These are phyloP conservation scores for Vigna trinervia DNA, from an alignment of 306 rosid genomes.

Conservation along the genomic window DNA sequence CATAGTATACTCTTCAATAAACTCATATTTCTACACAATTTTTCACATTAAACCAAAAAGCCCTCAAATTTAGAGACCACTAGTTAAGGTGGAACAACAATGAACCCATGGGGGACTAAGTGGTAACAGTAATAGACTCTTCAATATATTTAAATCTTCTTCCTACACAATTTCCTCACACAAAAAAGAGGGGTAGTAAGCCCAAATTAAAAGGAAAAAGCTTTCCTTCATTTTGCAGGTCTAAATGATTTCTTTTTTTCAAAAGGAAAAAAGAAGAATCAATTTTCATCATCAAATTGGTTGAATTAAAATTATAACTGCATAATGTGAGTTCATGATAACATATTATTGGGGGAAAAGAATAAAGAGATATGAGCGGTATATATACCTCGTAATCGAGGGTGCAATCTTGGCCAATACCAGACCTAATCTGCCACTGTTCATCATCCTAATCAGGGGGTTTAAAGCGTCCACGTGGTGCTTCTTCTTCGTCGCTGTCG, in stretches of 20 bases:
- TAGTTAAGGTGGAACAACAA: too few species aligned
- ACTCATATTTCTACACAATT: not conserved
- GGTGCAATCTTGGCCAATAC: constrained; percentile 84
- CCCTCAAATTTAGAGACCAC: too few species aligned
- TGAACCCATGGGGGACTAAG: too few species aligned
- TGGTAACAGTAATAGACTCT: too few species aligned
- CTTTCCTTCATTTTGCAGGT: not conserved
- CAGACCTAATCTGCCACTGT: constrained; percentile 78
- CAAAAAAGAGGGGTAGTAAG: not conserved
- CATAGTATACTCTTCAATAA: not conserved
- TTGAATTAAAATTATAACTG: constrained; percentile 10
- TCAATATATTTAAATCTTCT: not conserved
- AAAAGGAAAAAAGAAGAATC: not conserved
- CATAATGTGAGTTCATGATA: not conserved
- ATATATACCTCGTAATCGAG: constrained; percentile 80
- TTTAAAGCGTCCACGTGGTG: constrained; percentile 38
- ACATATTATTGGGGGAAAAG: not conserved
- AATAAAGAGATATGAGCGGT: not conserved
- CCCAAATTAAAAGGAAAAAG: not conserved
- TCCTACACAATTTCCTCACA: not conserved
- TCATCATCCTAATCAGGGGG: constrained; percentile 80
- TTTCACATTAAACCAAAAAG: not conserved
- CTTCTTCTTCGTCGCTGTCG: constrained; percentile 51
- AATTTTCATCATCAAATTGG: not conserved
- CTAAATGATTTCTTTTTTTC: not conserved